Base-by-base conservation (phyloP, 192 early-diverging fungal species). In the Gryganskiella cystojenkinii region DNA sequence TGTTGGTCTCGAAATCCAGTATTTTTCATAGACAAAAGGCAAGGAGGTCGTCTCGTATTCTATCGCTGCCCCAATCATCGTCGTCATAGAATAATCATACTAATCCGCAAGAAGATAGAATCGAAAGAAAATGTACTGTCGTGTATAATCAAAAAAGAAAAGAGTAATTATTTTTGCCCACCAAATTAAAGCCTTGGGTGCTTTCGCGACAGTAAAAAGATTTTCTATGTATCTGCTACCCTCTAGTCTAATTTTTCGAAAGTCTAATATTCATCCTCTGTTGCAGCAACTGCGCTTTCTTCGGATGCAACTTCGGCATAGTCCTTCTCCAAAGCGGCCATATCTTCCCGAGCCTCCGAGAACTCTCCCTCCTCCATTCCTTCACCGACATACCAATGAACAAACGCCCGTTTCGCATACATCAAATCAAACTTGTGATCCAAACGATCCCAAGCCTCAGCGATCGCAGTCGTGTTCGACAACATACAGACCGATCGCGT, bases 281-380 rank as follows among this genome's bases (percentile, higher is more conserved):
- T 86, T 56, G 90, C 92, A 63, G 90, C 92, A 75, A 88, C 93
- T 49, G 91, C 84, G 53, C 95, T n/a, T n/a, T n/a, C 97, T 84
- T 99, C 98, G 70, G 94, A 92, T 69, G 95, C 98, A 64, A 99
- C 97, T 85, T 99, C 98, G 83, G 98, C 97, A 86, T 98, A 99
- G 83, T 99, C 98, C 94, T 98, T 98, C 89, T 99, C 97, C 67
- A 99, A 94, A 55, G 98, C 97, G 81, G 95, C 98, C 86, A 98
- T 90, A 85, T 99, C 97, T 85, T 98, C 98, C 88, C 97, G 97
- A 61, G 97, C 98, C 89, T 99, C 98, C 64, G 95, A 97, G 94
- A 99, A 99, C 86, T 99, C 98, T 81, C 98, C 97, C 87, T 99
- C 98, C 87, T 99, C 98, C 98, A 99, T 99, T 87, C 98, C 96